phyloP scores from a whole-genome alignment of 1,284 basidiomycete genomes.

The Apiotrichum laibachii region DNA sequence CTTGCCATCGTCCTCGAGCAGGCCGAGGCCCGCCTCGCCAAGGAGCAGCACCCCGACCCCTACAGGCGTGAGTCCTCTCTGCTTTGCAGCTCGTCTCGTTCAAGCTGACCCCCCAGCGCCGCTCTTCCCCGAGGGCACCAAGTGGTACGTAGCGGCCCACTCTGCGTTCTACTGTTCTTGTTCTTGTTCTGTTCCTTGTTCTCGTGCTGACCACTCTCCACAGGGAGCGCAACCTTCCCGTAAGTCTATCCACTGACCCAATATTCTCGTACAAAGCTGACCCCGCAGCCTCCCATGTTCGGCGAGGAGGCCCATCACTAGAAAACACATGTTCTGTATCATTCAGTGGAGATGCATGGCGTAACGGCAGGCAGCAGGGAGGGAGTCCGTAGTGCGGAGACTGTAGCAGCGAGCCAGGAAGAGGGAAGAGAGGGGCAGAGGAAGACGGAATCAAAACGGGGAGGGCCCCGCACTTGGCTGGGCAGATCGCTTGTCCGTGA shows the following conservation, averaged over 20 bases:
- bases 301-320: slow-evolving; percentile 39
- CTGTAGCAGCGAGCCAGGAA: background rate
- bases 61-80: slow-evolving; percentile 68
- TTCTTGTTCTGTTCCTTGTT: background rate
- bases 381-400: background rate
- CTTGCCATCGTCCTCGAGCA: slow-evolving; percentile 74
- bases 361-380: background rate
- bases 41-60: slow-evolving; percentile 78
- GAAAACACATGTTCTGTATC: slow-evolving; percentile 13
- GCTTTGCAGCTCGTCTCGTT: slow-evolving; percentile 26
- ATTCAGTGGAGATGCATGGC: slow-evolving; percentile 13
- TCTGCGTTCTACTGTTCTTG: background rate
- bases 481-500: background rate
- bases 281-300: slow-evolving; percentile 47
- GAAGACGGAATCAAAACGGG: background rate
- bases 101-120: slow-evolving; percentile 59
- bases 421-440: background rate
- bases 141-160: slow-evolving; percentile 64
- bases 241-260: slow-evolving; percentile 26
- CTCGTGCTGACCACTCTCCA: slow-evolving; percentile 5
- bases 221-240: slow-evolving; percentile 54
- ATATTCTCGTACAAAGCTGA: background rate
- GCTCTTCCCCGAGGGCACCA: slow-evolving; percentile 75
- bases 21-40: slow-evolving; percentile 72
- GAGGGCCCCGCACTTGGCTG: background rate